phyloP scores from a whole-genome alignment of 2,329 filamentous ascomycete species.

The Beauveria medogensis region DNA sequence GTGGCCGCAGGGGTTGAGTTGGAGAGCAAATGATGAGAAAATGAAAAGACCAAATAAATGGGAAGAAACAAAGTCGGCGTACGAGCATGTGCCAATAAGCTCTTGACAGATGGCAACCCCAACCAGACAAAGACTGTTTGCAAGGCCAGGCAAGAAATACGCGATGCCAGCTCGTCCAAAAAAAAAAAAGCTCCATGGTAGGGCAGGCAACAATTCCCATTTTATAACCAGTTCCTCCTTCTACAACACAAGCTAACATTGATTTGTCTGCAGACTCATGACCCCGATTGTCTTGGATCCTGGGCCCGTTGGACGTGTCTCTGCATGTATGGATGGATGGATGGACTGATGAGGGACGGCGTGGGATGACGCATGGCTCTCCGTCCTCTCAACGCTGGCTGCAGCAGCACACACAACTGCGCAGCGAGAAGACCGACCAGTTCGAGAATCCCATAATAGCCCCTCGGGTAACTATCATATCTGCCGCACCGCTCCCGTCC shows the following conservation, averaged over 20 bases:
- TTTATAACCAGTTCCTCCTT: constrained; percentile 1
- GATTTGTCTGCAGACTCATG: not conserved
- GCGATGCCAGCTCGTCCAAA: not conserved
- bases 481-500: not conserved
- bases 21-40: not conserved
- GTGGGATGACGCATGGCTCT: not conserved
- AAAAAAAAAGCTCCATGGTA: not conserved
- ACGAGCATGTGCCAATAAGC: not conserved
- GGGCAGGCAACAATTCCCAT: not conserved
- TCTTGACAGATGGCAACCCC: not conserved
- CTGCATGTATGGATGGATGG: not conserved
- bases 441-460: not conserved
- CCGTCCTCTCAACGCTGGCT: not conserved
- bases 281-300: not conserved
- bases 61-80: no score
- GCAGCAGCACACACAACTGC: not conserved
- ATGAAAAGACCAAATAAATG: not conserved
- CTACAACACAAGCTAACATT: not conserved
- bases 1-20: not conserved
- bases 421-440: not conserved
- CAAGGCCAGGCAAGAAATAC: not conserved
- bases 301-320: not conserved
- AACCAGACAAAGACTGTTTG: not conserved
- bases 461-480: not conserved
- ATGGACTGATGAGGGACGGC: not conserved